Conservation (phyloP, 495 filamentous ascomycete species). For the Penicillium simplicissimum region DNA sequence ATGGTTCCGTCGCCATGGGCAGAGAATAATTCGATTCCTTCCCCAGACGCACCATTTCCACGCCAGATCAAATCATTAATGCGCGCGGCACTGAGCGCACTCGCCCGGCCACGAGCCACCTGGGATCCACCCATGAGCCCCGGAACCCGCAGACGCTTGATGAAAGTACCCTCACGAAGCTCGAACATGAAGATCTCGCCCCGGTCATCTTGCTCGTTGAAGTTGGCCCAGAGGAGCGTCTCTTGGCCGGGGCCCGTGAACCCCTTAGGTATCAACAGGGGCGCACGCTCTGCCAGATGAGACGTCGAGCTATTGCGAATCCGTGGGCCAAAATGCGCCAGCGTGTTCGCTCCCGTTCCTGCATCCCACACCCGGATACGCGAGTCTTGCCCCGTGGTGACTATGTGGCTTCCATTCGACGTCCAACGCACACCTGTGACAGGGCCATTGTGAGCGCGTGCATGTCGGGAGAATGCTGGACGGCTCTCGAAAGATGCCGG, state of each 20-base stretch:
- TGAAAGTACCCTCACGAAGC: slow-evolving; percentile 68
- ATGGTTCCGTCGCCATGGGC: slow-evolving; percentile 56
- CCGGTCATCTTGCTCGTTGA: slow-evolving; percentile 57
- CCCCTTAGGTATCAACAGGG: slow-evolving; percentile 59
- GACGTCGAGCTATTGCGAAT: slow-evolving; percentile 62
- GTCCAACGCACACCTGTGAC: slow-evolving; percentile 87
- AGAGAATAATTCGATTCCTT: slow-evolving; percentile 52
- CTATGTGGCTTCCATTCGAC: slow-evolving; percentile 68
- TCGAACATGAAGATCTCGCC: slow-evolving; percentile 71
- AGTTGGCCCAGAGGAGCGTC: slow-evolving; percentile 74
- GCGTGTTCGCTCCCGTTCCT: slow-evolving; percentile 73
- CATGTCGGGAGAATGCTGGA: slow-evolving; percentile 49
- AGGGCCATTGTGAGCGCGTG: slow-evolving; percentile 69
- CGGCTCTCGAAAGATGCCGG: slow-evolving; percentile 34
- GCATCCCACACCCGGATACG: slow-evolving; percentile 84
- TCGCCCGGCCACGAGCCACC: slow-evolving; percentile 32
- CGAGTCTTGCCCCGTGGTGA: slow-evolving; percentile 79
- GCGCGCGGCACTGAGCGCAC: slow-evolving; percentile 51
- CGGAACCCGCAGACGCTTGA: slow-evolving; percentile 66
- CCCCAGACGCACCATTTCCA: slow-evolving; percentile 49
- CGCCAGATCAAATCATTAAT: slow-evolving; percentile 74
- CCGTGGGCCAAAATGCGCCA: slow-evolving; percentile 77
- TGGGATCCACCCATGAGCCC: slow-evolving; percentile 49
- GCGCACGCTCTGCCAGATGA: slow-evolving; percentile 60
- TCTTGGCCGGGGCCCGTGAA: slow-evolving; percentile 54